Evolutionary conservation across 108 stramenopile species (phyloP).

Genomic region (Pseudonitzschia delicatissima): DNA sequence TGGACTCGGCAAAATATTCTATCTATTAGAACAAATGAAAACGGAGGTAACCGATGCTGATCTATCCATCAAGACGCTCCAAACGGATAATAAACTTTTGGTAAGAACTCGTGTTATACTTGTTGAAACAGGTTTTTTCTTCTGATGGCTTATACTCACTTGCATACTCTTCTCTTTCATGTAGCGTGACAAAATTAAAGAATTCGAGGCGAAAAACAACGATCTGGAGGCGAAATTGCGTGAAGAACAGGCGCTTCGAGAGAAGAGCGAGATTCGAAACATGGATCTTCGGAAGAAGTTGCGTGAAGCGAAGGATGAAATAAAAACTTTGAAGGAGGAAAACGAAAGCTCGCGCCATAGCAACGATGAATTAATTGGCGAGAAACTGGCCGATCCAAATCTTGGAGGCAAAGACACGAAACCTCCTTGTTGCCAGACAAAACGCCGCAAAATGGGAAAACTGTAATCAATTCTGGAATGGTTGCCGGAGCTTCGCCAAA

Average conservation of each 20-base stretch:
- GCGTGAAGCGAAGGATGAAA: conserved; percentile 18
- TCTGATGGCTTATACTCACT: not conserved
- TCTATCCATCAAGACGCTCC: conserved; percentile 49
- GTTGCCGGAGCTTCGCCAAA: conserved; percentile 4
- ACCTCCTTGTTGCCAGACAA: not conserved
- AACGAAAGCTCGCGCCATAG: not conserved
- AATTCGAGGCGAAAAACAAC: conserved; percentile 64
- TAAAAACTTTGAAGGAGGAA: not conserved
- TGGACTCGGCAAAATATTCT: conserved; percentile 75
- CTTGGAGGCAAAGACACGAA: not conserved
- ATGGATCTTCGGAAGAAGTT: conserved; percentile 37
- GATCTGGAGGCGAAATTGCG: conserved; percentile 60
- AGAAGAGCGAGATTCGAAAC: conserved; percentile 49
- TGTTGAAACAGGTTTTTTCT: not conserved
- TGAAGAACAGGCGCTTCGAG: conserved; percentile 54
- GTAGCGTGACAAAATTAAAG: conserved; percentile 79
- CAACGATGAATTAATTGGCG: not conserved
- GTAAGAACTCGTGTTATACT: conserved; percentile 38
- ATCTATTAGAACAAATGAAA: conserved; percentile 74
- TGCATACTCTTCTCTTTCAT: not conserved
- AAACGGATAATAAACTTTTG: conserved; percentile 58
- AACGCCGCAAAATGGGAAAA: not conserved
- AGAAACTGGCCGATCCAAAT: not conserved
- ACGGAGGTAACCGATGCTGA: conserved; percentile 77
- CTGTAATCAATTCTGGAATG: not conserved